A percentile compares a stretch with the other conserved stretches of the same genome.
phyloP scores from a whole-genome alignment of 2,329 filamentous ascomycete genomes.

The Colletotrichum euphorbiae region DNA sequence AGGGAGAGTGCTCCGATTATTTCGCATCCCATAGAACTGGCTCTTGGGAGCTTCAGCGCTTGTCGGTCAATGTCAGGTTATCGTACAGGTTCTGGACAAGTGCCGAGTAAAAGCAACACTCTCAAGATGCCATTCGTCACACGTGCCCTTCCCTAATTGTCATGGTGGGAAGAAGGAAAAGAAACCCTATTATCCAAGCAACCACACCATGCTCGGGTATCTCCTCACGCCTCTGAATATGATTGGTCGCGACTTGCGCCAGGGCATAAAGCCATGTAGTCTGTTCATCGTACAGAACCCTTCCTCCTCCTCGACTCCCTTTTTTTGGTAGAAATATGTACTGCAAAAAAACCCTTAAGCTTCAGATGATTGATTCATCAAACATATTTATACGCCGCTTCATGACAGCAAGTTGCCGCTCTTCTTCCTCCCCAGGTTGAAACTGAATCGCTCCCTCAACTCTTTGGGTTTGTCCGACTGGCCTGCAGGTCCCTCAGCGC shows the following conservation, averaged over 20 bases:
- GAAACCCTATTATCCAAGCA: conserved; percentile 37
- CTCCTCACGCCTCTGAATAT: conserved; percentile 20
- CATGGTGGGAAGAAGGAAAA: conserved; percentile 27
- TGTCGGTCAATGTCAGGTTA: conserved; percentile 1
- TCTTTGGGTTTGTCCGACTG: conserved; percentile 60
- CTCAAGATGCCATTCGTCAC: conserved; percentile 34
- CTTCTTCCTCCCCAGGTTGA: conserved; percentile 78
- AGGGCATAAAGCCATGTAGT: background rate
- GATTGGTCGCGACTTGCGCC: background rate
- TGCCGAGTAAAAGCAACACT: conserved; percentile 27
- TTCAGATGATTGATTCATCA: conserved; percentile 5
- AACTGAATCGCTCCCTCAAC: conserved; percentile 74
- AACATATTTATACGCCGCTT: conserved; percentile 2
- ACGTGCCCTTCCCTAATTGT: conserved; percentile 16
- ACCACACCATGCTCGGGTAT: conserved; percentile 38
- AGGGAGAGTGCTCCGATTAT: background rate
- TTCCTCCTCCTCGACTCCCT: conserved; percentile 18
- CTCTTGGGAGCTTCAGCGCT: conserved; percentile 10
- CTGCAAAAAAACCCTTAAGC: conserved; percentile 21
- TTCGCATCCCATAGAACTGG: background rate
- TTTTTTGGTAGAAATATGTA: conserved; percentile 28
- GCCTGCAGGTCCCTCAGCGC: conserved; percentile 44
- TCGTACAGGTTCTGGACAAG: conserved; percentile 26
- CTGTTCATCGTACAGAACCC: conserved; percentile 14
- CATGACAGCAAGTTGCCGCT: conserved; percentile 59